Conservation (phyloP, 2,329 filamentous ascomycete species). For the Aureobasidium sp. region DNA sequence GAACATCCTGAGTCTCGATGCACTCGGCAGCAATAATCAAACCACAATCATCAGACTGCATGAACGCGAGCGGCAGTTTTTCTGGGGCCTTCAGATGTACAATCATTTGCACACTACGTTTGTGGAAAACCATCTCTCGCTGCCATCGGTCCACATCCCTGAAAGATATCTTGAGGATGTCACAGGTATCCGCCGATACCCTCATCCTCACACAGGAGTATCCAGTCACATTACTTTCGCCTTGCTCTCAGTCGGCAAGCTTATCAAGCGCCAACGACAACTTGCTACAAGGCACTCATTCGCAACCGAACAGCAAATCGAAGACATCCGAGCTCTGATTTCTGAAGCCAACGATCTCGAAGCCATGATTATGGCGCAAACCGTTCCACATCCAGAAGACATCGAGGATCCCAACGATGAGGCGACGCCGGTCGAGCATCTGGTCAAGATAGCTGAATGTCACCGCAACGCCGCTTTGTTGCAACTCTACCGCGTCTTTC, state of each 20-base stretch:
- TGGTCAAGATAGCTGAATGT: conserved; percentile 45
- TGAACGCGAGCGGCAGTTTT: background rate
- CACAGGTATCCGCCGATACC: background rate
- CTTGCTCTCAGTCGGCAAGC: background rate
- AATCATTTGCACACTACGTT: background rate
- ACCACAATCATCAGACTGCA: background rate
- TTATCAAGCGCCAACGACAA: background rate
- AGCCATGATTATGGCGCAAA: background rate
- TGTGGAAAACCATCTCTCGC: background rate
- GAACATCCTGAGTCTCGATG: background rate
- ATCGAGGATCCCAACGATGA: conserved; percentile 27
- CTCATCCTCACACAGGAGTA: background rate
- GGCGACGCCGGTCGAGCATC: conserved; percentile 43
- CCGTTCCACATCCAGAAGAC: conserved; percentile 37
- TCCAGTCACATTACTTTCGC: background rate
- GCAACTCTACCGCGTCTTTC: conserved; percentile 49
- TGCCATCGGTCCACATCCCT: background rate
- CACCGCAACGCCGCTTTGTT: conserved; percentile 46
- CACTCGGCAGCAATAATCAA: background rate
- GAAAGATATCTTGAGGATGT: background rate
- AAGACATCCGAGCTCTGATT: background rate
- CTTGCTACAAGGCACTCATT: background rate
- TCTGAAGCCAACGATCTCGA: background rate
- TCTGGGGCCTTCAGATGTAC: background rate
- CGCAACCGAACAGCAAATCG: background rate